Conservation (phyloP, 2,329 filamentous ascomycete species). For the Nigrospora oryzae region DNA sequence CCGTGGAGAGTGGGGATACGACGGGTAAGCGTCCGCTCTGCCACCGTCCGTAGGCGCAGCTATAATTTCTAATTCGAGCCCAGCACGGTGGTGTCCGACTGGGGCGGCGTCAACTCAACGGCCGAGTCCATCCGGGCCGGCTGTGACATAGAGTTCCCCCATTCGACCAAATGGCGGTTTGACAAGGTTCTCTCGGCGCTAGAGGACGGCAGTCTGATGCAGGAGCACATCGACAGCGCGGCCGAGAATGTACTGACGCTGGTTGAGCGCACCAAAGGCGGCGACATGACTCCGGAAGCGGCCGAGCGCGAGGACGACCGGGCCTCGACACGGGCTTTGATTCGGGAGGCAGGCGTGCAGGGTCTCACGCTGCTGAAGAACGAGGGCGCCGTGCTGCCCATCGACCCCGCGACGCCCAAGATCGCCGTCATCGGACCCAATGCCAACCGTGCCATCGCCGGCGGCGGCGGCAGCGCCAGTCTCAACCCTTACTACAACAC, state of each 20-base stretch:
- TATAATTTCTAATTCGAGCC: slow-evolving; percentile 9
- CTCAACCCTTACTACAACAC: slow-evolving; percentile 63
- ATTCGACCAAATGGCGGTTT: slow-evolving; percentile 45
- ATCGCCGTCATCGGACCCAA: slow-evolving; percentile 62
- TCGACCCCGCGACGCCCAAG: slow-evolving; percentile 44
- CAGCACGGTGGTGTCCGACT: slow-evolving; percentile 50
- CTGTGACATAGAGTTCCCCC: slow-evolving; percentile 51
- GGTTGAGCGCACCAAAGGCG: slow-evolving; percentile 53
- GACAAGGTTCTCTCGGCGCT: slow-evolving; percentile 48
- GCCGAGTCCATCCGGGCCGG: slow-evolving; percentile 46
- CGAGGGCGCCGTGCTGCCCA: slow-evolving; percentile 47
- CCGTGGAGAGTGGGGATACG: slow-evolving; percentile 53
- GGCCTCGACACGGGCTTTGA: slow-evolving; percentile 49
- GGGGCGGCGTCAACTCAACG: slow-evolving; percentile 49
- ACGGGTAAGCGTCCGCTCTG: slow-evolving; percentile 32
- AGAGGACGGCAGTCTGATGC: slow-evolving; percentile 35
- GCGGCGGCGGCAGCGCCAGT: slow-evolving; percentile 59
- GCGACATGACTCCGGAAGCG: slow-evolving; percentile 46
- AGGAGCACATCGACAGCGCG: slow-evolving; percentile 45
- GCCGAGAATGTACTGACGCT: slow-evolving; percentile 52
- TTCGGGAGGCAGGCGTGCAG: slow-evolving; percentile 52
- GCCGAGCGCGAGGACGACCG: slow-evolving; percentile 48
- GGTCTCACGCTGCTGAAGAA: slow-evolving; percentile 60
- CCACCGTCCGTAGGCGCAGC: neutral
- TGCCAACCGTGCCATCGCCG: slow-evolving; percentile 58